Conservation (phyloP, 2,329 filamentous ascomycete species). For the Pseudogymnoascus sp. region DNA sequence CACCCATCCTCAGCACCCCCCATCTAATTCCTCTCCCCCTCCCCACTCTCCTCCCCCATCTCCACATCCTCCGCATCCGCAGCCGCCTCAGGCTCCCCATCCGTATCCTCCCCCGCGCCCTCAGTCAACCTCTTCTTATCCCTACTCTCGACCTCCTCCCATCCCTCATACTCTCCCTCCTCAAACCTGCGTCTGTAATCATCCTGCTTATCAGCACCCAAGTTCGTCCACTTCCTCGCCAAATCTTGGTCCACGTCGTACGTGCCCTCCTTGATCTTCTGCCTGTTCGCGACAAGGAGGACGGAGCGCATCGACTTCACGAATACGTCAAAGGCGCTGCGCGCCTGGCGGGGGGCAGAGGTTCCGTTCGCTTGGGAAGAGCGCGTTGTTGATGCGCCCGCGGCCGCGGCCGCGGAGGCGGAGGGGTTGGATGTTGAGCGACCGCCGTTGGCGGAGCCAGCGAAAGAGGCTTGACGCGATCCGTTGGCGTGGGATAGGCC, state of each 20-base stretch:
- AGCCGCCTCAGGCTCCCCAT: background rate
- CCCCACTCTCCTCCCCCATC: background rate
- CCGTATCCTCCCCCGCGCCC: background rate
- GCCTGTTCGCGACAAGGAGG: constrained; percentile 18
- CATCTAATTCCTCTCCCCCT: background rate
- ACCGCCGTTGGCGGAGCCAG: constrained; percentile 36
- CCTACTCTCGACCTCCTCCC: background rate
- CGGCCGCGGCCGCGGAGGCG: constrained; percentile 27
- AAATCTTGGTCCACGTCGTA: constrained; percentile 24
- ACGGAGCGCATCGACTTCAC: constrained; percentile 22
- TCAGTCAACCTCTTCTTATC: background rate
- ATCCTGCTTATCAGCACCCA: constrained; percentile 18
- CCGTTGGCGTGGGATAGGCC: constrained; percentile 39
- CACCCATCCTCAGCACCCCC: background rate
- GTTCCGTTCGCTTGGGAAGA: constrained; percentile 27
- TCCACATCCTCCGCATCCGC: background rate
- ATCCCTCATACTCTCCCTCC: background rate
- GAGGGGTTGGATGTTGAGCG: constrained; percentile 43
- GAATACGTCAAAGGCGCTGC: constrained; percentile 25
- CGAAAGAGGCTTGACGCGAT: constrained; percentile 36
- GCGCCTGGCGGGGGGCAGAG: constrained; percentile 15
- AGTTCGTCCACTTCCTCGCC: constrained; percentile 22
- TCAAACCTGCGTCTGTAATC: constrained; percentile 11
- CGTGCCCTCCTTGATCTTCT: constrained; percentile 21
- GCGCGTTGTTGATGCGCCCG: constrained; percentile 24